phyloP scores from a whole-genome alignment of 495 filamentous ascomycete species.

The Saxophila tyrrhenica region DNA sequence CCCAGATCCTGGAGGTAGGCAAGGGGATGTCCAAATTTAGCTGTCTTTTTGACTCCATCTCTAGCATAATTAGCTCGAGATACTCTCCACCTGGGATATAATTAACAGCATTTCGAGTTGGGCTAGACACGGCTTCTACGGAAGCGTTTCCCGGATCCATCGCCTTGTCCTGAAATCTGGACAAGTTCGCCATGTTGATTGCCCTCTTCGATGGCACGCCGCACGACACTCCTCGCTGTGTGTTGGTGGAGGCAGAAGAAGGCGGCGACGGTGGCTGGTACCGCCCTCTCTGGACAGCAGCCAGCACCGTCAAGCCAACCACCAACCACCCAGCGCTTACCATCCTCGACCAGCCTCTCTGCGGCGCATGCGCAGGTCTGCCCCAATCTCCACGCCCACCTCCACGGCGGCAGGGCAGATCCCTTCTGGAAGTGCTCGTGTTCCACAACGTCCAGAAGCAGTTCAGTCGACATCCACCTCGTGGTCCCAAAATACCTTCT shows the following conservation, averaged over 20 bases:
- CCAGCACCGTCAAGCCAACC: too few species aligned
- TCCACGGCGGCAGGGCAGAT: neutral
- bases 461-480: neutral
- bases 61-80: too few species aligned
- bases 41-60: neutral
- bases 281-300: too few species aligned
- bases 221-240: too few species aligned
- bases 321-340: neutral
- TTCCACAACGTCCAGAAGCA: neutral
- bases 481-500: neutral
- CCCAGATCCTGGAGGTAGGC: neutral
- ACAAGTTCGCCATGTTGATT: too few species aligned
- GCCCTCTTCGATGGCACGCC: too few species aligned
- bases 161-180: neutral
- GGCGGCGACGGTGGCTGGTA: too few species aligned
- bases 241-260: too few species aligned
- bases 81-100: neutral
- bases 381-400: neutral
- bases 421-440: neutral
- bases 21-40: neutral
- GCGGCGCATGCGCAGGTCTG: too few species aligned
- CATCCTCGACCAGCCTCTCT: neutral
- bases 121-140: too few species aligned
- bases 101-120: neutral
- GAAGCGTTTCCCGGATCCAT: neutral